Evolutionary conservation across 495 filamentous ascomycete genomes (phyloP).

Genomic region (Annulohypoxylon nitens): DNA sequence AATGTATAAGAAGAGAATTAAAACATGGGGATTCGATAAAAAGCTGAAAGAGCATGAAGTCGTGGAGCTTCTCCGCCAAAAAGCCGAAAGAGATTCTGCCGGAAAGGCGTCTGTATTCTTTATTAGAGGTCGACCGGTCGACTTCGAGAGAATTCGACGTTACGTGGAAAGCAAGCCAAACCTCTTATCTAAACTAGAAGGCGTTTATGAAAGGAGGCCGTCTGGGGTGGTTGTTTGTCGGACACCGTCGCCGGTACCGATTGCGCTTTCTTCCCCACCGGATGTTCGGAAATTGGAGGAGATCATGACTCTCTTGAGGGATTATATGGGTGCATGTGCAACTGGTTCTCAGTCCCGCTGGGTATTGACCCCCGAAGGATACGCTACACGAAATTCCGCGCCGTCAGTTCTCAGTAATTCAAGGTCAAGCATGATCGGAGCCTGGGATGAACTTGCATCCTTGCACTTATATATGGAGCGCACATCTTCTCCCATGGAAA

Average conservation of each 20-base stretch:
- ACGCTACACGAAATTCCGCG: constrained; percentile 4
- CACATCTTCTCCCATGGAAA: constrained; percentile 15
- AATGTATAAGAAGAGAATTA: constrained; percentile 57
- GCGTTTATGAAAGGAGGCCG: background rate
- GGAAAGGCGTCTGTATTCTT: constrained; percentile 47
- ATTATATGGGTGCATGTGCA: constrained; percentile 15
- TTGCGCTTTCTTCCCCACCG: constrained; percentile 22
- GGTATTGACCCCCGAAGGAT: constrained; percentile 17
- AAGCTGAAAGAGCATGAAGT: constrained; percentile 54
- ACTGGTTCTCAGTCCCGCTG: constrained; percentile 19
- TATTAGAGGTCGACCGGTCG: constrained; percentile 49
- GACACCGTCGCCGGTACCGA: constrained; percentile 15
- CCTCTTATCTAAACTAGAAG: constrained; percentile 10
- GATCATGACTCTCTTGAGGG: constrained; percentile 26
- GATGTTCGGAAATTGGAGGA: constrained; percentile 22
- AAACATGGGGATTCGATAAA: constrained; percentile 55
- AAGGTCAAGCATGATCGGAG: constrained; percentile 24
- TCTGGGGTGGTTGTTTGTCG: constrained; percentile 17
- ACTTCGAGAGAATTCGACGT: constrained; percentile 47
- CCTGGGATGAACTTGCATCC: constrained; percentile 23
- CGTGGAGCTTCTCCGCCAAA: constrained; percentile 47
- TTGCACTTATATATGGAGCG: constrained; percentile 22
- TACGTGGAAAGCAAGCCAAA: constrained; percentile 50
- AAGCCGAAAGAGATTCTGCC: constrained; percentile 45
- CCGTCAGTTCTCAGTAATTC: background rate